Conservation (phyloP, 768 basidiomycete genomes). For the Gelatoporia subvermispora region DNA sequence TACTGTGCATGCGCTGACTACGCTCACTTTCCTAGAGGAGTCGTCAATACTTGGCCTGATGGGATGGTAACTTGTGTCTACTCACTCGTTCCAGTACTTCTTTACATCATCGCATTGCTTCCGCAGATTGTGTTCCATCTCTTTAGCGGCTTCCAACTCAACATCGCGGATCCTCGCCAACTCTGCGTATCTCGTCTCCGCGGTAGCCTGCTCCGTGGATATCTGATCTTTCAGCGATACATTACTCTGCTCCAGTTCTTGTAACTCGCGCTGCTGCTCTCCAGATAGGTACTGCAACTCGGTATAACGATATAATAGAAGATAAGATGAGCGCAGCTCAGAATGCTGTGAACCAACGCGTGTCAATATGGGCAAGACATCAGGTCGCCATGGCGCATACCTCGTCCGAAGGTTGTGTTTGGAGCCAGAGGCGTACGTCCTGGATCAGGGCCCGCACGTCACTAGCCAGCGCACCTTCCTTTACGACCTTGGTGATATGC, state of each 20-base stretch:
- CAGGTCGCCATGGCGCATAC: constrained; percentile 7
- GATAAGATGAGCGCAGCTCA: constrained; percentile 19
- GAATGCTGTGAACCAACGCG: constrained; percentile 11
- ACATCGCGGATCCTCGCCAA: constrained; percentile 35
- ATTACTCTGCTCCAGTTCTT: constrained; percentile 7
- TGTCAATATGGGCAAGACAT: neutral
- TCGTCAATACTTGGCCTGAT: neutral
- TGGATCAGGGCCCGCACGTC: constrained; percentile 16
- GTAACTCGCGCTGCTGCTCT: constrained; percentile 10
- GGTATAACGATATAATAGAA: constrained; percentile 15
- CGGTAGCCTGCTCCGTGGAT: constrained; percentile 30
- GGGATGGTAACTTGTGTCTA: neutral
- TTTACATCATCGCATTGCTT: constrained; percentile 47
- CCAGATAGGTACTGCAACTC: constrained; percentile 13
- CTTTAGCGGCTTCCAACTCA: constrained; percentile 48
- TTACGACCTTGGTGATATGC: constrained; percentile 48
- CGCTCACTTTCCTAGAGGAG: constrained; percentile 21
- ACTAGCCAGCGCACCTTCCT: constrained; percentile 38
- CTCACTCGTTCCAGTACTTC: constrained; percentile 35
- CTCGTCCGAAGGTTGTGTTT: constrained; percentile 13
- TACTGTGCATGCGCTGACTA: neutral
- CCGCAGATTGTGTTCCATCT: constrained; percentile 48
- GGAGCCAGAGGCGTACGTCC: constrained; percentile 20
- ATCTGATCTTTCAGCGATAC: constrained; percentile 15
- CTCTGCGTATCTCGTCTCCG: constrained; percentile 37